phyloP scores from a whole-genome alignment of 306 rosid genomes.

The Leucaena leucocephala region DNA sequence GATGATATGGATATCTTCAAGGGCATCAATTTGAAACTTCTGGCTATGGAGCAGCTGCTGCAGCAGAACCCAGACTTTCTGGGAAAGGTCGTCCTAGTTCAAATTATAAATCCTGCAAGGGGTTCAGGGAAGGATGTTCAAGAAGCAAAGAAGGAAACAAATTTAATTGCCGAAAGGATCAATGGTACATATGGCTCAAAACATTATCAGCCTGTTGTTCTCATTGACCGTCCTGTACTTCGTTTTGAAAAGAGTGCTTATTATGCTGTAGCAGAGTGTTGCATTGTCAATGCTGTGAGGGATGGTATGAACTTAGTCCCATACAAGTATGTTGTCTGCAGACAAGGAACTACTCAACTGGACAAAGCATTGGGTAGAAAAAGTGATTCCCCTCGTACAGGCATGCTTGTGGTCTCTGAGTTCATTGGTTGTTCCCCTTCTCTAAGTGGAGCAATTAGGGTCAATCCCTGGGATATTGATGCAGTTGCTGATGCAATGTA shows the following conservation, averaged over 20 bases:
- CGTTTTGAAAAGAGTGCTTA: conserved; percentile 76
- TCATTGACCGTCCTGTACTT: conserved; percentile 74
- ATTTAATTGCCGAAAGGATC: conserved; percentile 58
- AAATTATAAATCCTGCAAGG: conserved; percentile 84
- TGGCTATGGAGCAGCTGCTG: conserved; percentile 75
- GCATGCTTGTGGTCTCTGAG: conserved; percentile 84
- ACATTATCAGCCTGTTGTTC: conserved; percentile 62
- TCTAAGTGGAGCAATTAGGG: conserved; percentile 85
- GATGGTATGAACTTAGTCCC: conserved; percentile 91
- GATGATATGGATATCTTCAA: conserved; percentile 88
- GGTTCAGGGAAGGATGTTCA: conserved; percentile 73
- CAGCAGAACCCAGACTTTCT: conserved; percentile 57
- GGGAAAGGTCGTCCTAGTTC: conserved; percentile 66
- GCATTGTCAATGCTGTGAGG: conserved; percentile 81
- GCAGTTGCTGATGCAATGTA: conserved; percentile 78
- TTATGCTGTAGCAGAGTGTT: conserved; percentile 79
- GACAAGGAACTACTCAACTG: conserved; percentile 64
- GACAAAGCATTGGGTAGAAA: conserved; percentile 53
- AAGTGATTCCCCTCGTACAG: conserved; percentile 52
- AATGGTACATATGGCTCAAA: conserved; percentile 58
- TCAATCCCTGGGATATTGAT: conserved; percentile 81
- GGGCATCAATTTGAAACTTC: conserved; percentile 73
- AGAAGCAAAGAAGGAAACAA: conserved; percentile 66
- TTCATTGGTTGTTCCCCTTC: conserved; percentile 87
- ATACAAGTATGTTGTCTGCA: conserved; percentile 74